Evolutionary conservation across 1,284 basidiomycete species (phyloP), one percentile per base, ranked within the genome.

Genomic region (Polyporus tsugae): DNA sequence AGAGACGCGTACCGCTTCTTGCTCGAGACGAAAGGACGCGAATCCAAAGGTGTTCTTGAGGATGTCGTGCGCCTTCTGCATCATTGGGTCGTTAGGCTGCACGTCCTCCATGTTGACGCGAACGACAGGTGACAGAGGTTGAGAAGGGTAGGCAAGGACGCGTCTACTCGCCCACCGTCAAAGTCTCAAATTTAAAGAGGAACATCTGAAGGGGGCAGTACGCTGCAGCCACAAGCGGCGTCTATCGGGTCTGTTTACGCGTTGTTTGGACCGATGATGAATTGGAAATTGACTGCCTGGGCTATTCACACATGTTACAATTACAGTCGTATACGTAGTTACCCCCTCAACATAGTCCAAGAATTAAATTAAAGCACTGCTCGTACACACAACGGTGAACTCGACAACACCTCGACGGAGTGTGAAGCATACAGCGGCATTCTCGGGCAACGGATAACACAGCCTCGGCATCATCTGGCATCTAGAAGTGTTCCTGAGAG

Each of bases 401-500:
- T 61, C 62, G 41, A 67, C 64, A 70, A 65, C 67, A 60, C 66
- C 66, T 70, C 66, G 52, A 60, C 59, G 41, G 42, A 60, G 36
- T 59, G 63, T 62, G 64, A 59, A 53, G 62, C 69, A 70, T 61
- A 29, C 63, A 68, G 62, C 68, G 63, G 67, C 44, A 60, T 46
- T 22, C 63, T 67, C 69, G 66, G 66, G 36, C 39, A 63, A 52
- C 46, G 25, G 49, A 6, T 41, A 41, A 36, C 39, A 52, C 9
- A 41, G 22, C n/a, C 60, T 67, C 59, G 66, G 66, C 69, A 67
- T 64, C 59, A 60, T 49, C 22, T 39, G 68, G 59, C 62, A 60
- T 68, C 84, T 77, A 91, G 83, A 91, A 91, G 74, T 90, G 88
- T 80, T 90, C 89, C 89, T 90, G 62, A 60, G 33, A 65, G 59